Evolutionary conservation across 768 basidiomycete genomes (phyloP).

Genomic region (Lyophyllum decastes): DNA sequence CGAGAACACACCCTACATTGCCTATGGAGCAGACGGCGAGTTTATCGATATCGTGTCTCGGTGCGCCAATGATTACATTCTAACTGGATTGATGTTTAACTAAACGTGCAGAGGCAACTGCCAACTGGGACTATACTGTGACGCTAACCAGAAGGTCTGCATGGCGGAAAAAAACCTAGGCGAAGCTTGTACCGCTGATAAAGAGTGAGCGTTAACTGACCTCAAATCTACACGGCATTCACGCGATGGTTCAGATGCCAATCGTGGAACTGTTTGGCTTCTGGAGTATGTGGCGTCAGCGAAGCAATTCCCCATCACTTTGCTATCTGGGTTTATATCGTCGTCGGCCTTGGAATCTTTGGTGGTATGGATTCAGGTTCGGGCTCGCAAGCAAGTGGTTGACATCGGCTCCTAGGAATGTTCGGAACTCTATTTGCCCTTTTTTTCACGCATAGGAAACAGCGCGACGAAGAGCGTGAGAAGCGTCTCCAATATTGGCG

Average conservation of each 20-base stretch:
- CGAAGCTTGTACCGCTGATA: constrained; percentile 54
- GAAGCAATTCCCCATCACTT: constrained; percentile 66
- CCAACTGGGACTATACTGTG: constrained; percentile 72
- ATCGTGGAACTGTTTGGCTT: constrained; percentile 71
- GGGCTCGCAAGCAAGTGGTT: neutral
- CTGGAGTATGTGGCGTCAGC: constrained; percentile 61
- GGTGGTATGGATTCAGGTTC: constrained; percentile 49
- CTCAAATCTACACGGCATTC: neutral
- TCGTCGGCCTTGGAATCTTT: constrained; percentile 72
- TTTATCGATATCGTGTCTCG: constrained; percentile 83
- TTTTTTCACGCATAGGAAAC: constrained; percentile 69
- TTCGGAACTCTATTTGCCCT: constrained; percentile 66
- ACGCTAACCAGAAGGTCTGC: constrained; percentile 59
- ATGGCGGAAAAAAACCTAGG: constrained; percentile 58
- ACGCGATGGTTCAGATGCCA: constrained; percentile 50
- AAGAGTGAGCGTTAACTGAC: constrained; percentile 38
- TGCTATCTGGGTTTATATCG: constrained; percentile 66
- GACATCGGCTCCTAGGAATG: constrained; percentile 55
- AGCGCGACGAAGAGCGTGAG: constrained; percentile 76
- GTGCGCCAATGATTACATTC: constrained; percentile 32
- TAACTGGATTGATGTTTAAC: neutral
- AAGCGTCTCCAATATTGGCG: constrained; percentile 89
- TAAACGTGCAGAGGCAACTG: constrained; percentile 64
- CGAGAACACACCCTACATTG: constrained; percentile 81
- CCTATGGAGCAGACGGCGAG: constrained; percentile 58